Evolutionary conservation across 495 filamentous ascomycete species (phyloP).

Genomic region (Darksidea phi): DNA sequence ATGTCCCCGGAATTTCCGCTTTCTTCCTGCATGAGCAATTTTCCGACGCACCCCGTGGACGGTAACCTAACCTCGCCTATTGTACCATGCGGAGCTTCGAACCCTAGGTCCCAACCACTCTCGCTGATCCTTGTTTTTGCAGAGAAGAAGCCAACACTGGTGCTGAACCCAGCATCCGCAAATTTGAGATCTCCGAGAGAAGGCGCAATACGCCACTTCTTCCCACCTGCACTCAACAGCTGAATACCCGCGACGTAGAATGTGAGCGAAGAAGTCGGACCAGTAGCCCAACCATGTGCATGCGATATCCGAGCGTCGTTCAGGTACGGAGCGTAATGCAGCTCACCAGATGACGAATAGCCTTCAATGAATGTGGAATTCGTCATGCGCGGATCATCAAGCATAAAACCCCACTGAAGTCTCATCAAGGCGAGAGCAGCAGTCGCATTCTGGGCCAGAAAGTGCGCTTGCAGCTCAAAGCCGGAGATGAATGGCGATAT

Average conservation of each 20-base stretch:
- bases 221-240: constrained; percentile 49
- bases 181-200: constrained; percentile 52
- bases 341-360: constrained; percentile 54
- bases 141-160: constrained; percentile 53
- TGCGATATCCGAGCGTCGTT: constrained; percentile 55
- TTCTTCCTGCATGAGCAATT: constrained; percentile 20
- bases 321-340: constrained; percentile 59
- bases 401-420: constrained; percentile 61
- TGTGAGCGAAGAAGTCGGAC: constrained; percentile 57
- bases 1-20: constrained; percentile 38
- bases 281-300: constrained; percentile 62
- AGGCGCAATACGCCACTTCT: constrained; percentile 54
- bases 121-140: constrained; percentile 44
- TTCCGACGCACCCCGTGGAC: constrained; percentile 20
- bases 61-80: constrained; percentile 44
- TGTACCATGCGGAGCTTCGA: constrained; percentile 50
- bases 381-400: constrained; percentile 60
- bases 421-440: constrained; percentile 58
- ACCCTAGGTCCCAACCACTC: constrained; percentile 42
- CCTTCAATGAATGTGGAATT: constrained; percentile 62
- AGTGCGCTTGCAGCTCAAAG: constrained; percentile 62
- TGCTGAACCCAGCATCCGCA: constrained; percentile 58
- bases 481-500: constrained; percentile 62
- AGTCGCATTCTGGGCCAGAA: constrained; percentile 47
- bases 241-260: constrained; percentile 56